Conservation (phyloP, 208 protist genomes). For the Trypanosomatidae sp. region DNA sequence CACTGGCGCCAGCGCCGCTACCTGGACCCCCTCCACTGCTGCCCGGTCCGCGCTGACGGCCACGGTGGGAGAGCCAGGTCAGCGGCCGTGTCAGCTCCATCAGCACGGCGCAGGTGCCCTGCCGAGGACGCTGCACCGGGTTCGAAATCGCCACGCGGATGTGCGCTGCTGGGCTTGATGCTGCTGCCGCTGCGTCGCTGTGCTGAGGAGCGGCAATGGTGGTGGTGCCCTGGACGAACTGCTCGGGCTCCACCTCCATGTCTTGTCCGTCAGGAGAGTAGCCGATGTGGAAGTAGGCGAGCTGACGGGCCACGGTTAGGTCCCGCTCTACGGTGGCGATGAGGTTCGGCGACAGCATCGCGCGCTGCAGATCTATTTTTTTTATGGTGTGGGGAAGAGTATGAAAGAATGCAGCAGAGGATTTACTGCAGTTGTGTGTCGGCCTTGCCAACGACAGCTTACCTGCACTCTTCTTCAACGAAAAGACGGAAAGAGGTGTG, state of each 20-base stretch:
- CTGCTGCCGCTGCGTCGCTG: too few species aligned
- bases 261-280: not conserved
- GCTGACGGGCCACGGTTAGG: conserved; percentile 16
- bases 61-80: conserved; percentile 20
- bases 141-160: conserved; percentile 11
- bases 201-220: too few species aligned
- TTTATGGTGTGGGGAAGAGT: too few species aligned
- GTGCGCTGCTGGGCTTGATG: not conserved
- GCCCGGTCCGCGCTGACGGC: conserved; percentile 1
- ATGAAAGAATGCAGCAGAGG: too few species aligned
- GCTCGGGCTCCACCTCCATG: not conserved
- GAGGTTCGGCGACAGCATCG: conserved; percentile 12
- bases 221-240: not conserved
- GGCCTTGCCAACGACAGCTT: too few species aligned
- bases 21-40: too few species aligned
- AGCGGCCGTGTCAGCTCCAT: conserved; percentile 28
- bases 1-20: not conserved
- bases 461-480: too few species aligned
- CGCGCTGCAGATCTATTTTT: too few species aligned
- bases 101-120: conserved; percentile 26
- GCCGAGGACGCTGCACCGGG: conserved; percentile 24
- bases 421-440: too few species aligned
- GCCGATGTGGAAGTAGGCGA: conserved; percentile 17
- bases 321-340: conserved; percentile 24
- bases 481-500: too few species aligned